Percentiles rank a stretch among this genome's conserved stretches.
phyloP scores from a whole-genome alignment of 176 grass and related monocot genomes.

The Typha latifolia region DNA sequence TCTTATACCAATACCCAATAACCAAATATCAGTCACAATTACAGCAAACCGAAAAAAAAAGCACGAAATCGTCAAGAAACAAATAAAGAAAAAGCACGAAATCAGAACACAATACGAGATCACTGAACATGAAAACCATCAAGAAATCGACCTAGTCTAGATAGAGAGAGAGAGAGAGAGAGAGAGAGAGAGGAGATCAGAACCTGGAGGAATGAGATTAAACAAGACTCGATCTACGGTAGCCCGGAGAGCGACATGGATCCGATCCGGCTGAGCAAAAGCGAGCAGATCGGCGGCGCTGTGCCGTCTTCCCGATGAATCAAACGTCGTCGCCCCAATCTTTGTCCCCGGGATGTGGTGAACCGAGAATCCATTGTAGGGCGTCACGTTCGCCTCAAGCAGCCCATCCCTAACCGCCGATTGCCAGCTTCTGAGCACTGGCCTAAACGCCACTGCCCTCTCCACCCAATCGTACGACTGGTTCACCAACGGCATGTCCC shows the following conservation, averaged over 20 bases:
- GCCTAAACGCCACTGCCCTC: constrained; percentile 45
- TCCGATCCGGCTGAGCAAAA: constrained; percentile 37
- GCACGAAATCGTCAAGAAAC: too few relatives aligned
- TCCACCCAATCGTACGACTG: constrained; percentile 77
- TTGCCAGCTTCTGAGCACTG: constrained; percentile 53
- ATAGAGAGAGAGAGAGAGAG: neutral
- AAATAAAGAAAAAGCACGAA: too few relatives aligned
- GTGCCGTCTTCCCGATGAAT: constrained; percentile 46
- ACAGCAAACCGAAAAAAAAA: too few relatives aligned
- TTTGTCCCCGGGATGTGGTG: constrained; percentile 65
- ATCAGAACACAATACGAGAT: too few relatives aligned
- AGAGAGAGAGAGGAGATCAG: neutral
- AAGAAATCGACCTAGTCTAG: neutral
- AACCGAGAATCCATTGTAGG: constrained; percentile 69
- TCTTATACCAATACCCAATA: too few relatives aligned
- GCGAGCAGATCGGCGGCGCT: constrained; percentile 68
- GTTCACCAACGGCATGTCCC: constrained; percentile 61
- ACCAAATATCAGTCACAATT: too few relatives aligned
- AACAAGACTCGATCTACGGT: constrained; percentile 50
- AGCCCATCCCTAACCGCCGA: constrained; percentile 46
- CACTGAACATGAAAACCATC: neutral
- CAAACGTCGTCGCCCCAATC: constrained; percentile 69
- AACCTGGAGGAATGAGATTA: constrained; percentile 36
- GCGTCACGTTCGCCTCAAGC: constrained; percentile 63
- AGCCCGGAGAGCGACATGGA: constrained; percentile 51